Percentiles rank a stretch among this genome's conserved stretches.
phyloP scores from a whole-genome alignment of 345 rosid genomes.

The Citrus sp. region DNA sequence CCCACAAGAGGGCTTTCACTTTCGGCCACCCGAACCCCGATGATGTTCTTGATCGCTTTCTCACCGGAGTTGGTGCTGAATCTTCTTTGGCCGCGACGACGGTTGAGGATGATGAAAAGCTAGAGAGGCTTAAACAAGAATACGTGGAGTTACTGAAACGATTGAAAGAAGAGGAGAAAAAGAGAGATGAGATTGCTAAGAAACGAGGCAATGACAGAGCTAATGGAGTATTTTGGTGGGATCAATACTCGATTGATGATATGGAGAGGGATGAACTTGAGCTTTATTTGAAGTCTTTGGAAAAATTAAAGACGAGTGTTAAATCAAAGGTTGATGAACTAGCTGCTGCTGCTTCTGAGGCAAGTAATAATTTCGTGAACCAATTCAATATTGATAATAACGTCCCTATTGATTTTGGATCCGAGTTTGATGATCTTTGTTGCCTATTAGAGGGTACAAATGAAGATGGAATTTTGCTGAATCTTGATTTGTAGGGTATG shows the following conservation, averaged over 20 bases:
- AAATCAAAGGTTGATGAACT: not conserved
- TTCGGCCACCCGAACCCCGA: conserved; percentile 30
- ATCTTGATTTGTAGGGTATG: not conserved
- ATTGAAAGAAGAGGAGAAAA: not conserved
- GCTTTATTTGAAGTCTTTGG: not conserved
- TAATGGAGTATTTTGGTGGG: conserved; percentile 6
- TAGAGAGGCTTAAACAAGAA: not conserved
- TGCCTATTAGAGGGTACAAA: not conserved
- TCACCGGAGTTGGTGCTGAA: not conserved
- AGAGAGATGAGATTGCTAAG: not conserved
- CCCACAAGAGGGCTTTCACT: conserved; percentile 20
- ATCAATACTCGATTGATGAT: not conserved
- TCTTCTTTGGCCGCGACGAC: no score
- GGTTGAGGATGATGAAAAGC: not conserved
- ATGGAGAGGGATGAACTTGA: not conserved
- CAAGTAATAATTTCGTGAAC: not conserved
- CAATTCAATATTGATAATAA: not conserved
- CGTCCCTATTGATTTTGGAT: not conserved
- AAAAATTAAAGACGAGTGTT: not conserved
- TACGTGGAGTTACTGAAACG: not conserved
- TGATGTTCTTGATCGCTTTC: conserved; percentile 9
- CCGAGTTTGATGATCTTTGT: not conserved
- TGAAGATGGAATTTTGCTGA: not conserved
- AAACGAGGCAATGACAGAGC: not conserved
- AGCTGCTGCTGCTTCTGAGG: not conserved